Conservation (phyloP, 257 asterid genomes). For the Jaltomata sinuosa region DNA sequence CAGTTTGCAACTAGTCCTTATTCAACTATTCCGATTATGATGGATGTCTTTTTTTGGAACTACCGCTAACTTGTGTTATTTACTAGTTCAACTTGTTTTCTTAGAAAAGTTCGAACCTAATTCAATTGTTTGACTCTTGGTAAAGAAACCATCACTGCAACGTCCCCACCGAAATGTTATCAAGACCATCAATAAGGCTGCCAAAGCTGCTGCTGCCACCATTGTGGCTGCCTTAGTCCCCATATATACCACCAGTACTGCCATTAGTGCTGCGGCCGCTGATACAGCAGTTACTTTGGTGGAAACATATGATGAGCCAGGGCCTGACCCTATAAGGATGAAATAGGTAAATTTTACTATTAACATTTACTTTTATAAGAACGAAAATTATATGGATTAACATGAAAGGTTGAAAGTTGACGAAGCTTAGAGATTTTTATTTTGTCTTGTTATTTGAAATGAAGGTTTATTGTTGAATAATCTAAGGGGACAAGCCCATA, state of each 20-base stretch:
- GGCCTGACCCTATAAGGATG: constrained; percentile 71
- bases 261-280: constrained; percentile 65
- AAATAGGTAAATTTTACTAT: constrained; percentile 41
- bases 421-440: neutral
- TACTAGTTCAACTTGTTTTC: constrained; percentile 22
- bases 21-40: neutral
- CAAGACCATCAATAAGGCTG: constrained; percentile 62
- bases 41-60: neutral
- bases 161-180: constrained; percentile 53
- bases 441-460: neutral
- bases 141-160: constrained; percentile 48
- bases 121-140: constrained; percentile 68
- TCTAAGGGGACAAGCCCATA: neutral
- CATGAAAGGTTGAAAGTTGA: constrained; percentile 3
- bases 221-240: constrained; percentile 61
- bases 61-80: constrained; percentile 2
- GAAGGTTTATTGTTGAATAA: neutral
- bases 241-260: constrained; percentile 55
- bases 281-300: constrained; percentile 68
- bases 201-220: constrained; percentile 65
- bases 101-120: constrained; percentile 71
- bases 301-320: constrained; percentile 72
- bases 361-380: constrained; percentile 15
- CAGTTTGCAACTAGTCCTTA: neutral
- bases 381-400: constrained; percentile 7